Percentiles rank a stretch among this genome's conserved stretches.
Conservation (phyloP, 352 stramenopile species). For the Pythium brassicae region DNA sequence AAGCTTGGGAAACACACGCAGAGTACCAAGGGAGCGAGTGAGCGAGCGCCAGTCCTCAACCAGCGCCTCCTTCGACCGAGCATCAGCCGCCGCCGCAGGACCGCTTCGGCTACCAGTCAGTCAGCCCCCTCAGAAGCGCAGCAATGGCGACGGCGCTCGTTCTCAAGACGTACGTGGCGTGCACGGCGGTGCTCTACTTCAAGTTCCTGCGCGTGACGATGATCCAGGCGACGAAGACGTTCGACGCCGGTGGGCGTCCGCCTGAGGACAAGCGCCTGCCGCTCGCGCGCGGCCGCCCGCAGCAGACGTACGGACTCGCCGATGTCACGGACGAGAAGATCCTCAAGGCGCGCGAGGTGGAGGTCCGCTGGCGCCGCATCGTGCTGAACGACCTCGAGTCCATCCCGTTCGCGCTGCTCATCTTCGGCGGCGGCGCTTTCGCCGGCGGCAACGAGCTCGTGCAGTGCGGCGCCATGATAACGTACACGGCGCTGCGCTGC, state of each 20-base stretch:
- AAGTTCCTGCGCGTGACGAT: constrained; percentile 61
- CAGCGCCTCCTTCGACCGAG: not conserved
- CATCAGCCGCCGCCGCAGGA: not conserved
- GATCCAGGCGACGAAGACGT: constrained; percentile 57
- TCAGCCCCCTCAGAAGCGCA: too few species aligned
- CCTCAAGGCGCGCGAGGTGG: constrained; percentile 25
- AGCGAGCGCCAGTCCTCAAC: too few species aligned
- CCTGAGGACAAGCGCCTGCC: constrained; percentile 44
- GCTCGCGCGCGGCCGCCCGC: constrained; percentile 17
- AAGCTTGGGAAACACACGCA: too few species aligned
- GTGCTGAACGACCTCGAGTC: constrained; percentile 57
- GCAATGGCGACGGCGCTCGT: constrained; percentile 11
- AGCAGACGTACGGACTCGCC: constrained; percentile 35
- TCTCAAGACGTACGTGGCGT: constrained; percentile 55
- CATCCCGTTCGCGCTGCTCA: constrained; percentile 49
- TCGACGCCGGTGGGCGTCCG: constrained; percentile 35
- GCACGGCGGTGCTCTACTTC: constrained; percentile 56
- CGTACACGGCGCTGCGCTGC: constrained; percentile 31
- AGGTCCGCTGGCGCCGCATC: constrained; percentile 49
- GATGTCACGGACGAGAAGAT: constrained; percentile 24
- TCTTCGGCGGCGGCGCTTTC: constrained; percentile 45
- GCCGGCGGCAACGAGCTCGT: constrained; percentile 29
- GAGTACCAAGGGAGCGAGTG: too few species aligned
- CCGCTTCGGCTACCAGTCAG: too few species aligned
- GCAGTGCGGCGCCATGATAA: constrained; percentile 26